Percentiles rank a stretch among this genome's conserved stretches.
Evolutionary conservation across 1,284 basidiomycete genomes (phyloP).

Genomic region (Laetiporus sulphureus): DNA sequence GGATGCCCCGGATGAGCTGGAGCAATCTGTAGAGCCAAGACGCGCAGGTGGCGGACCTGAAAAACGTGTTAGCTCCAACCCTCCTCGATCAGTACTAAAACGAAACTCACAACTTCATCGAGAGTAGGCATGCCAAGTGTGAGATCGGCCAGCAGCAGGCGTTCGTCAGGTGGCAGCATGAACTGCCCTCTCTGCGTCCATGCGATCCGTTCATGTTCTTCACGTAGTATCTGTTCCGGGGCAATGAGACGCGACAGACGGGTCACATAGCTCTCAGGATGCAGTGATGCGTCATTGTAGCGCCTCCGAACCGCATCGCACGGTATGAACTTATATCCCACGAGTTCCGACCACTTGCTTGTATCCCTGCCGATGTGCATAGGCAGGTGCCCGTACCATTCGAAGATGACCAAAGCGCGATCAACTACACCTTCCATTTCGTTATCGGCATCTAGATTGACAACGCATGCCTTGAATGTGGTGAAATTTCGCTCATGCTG

Average conservation of each 20-base stretch:
- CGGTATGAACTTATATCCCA: slow-evolving; percentile 33
- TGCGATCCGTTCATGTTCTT: slow-evolving; percentile 30
- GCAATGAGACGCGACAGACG: slow-evolving; percentile 27
- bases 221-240: slow-evolving; percentile 30
- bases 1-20: slow-evolving; percentile 16
- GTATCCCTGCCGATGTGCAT: slow-evolving; percentile 26
- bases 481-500: slow-evolving; percentile 2
- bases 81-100: background rate
- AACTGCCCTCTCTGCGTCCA: slow-evolving; percentile 39
- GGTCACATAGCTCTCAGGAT: slow-evolving; percentile 14
- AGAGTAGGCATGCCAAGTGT: slow-evolving; percentile 32
- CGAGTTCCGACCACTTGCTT: slow-evolving; percentile 25
- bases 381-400: slow-evolving; percentile 28
- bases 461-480: slow-evolving; percentile 9
- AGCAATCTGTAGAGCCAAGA: slow-evolving; percentile 23
- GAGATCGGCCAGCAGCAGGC: slow-evolving; percentile 27
- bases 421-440: background rate
- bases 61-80: too few species aligned
- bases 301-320: slow-evolving; percentile 13
- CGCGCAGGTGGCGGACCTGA: slow-evolving; percentile 32
- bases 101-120: slow-evolving; percentile 34
- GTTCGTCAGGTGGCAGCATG: slow-evolving; percentile 18
- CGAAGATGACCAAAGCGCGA: slow-evolving; percentile 26
- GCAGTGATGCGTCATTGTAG: slow-evolving; percentile 11
- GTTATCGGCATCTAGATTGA: slow-evolving; percentile 2